phyloP scores from a whole-genome alignment of 2,329 filamentous ascomycete species.

The Graphiopsis chlorocephala region DNA sequence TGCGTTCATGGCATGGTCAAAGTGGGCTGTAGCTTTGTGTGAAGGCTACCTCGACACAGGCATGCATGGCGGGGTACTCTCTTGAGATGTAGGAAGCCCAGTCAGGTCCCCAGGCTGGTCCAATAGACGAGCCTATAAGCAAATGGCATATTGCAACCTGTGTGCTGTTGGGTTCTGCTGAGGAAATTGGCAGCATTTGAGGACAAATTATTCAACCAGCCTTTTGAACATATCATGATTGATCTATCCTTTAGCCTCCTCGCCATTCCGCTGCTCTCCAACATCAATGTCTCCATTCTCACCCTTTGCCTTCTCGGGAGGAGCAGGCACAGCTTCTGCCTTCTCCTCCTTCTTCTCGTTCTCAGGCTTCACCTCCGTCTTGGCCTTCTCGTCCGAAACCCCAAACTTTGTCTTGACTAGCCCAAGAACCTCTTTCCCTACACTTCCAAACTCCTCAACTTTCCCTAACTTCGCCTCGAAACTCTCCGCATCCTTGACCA shows the following conservation, averaged over 20 bases:
- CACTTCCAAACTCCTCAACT: conserved; percentile 73
- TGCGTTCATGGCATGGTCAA: too few species aligned
- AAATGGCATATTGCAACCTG: neutral
- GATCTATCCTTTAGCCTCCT: neutral
- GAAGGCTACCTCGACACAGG: neutral
- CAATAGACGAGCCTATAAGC: neutral
- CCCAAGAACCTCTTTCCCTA: conserved; percentile 48
- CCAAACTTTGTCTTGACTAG: conserved; percentile 51
- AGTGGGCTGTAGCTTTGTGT: too few species aligned
- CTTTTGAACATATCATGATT: neutral
- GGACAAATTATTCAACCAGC: too few species aligned
- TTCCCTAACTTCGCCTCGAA: conserved; percentile 70
- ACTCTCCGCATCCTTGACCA: conserved; percentile 72
- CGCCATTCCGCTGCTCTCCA: neutral
- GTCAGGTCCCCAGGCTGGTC: too few species aligned
- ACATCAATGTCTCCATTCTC: neutral
- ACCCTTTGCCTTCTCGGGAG: neutral
- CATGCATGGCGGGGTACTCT: neutral
- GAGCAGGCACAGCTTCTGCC: neutral
- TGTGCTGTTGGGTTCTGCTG: neutral
- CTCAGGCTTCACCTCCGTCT: conserved; percentile 8
- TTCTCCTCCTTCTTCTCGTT: conserved; percentile 12
- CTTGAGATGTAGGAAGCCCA: neutral
- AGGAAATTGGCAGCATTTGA: too few species aligned
- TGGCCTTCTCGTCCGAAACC: conserved; percentile 16